Evolutionary conservation across 179 eudicot genomes (phyloP), one percentile per base, ranked within the genome.

Genomic region (Corrigiola litoralis): DNA sequence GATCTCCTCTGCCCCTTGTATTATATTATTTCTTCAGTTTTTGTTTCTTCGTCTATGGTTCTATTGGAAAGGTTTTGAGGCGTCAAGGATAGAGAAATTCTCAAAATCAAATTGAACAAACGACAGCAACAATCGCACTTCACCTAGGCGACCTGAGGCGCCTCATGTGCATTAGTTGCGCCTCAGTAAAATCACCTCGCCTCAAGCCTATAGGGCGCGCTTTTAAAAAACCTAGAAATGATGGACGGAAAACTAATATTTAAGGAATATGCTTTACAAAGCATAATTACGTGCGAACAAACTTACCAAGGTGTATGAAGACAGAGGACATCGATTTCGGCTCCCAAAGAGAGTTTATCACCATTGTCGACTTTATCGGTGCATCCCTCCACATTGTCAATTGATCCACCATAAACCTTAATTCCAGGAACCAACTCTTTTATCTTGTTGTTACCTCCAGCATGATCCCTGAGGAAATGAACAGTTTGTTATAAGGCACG

Each of bases 241-340:
- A n/a, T 6, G 27, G 27, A 47, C 8, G 14, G 23, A 17, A n/a
- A 12, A 21, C 23, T 21, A 45, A 7, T 45, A 3, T 45, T 45
- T 45, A 45, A 17, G 31, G 27, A 49, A 9, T 49, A 27, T 23
- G 13, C 25, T 8, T 28, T 34, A 51, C 6, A 18, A 5, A 17
- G 29, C 27, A 28, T 28, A 8, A 18, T 37, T 25, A 40, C 23
- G 18, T 23, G 17, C 57, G 18, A 14, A 48, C 18, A 25, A 21
- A 29, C 68, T 69, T 77, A 92, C 98, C 95, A 84, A 60, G 97
- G 97, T 28, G 98, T 92, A 65, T 92, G 97, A 69, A 92, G 97
- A 61, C 82, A 80, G 48, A 85, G 73, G 48, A 92, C 73, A 60
- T 70, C 77, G 67, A 74, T 74, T 71, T 82, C 95, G 50, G 74